These are phyloP conservation scores for Coniferiporia weirii DNA, from an alignment of 1,284 basidiomycete genomes.

Conservation along the genomic window DNA sequence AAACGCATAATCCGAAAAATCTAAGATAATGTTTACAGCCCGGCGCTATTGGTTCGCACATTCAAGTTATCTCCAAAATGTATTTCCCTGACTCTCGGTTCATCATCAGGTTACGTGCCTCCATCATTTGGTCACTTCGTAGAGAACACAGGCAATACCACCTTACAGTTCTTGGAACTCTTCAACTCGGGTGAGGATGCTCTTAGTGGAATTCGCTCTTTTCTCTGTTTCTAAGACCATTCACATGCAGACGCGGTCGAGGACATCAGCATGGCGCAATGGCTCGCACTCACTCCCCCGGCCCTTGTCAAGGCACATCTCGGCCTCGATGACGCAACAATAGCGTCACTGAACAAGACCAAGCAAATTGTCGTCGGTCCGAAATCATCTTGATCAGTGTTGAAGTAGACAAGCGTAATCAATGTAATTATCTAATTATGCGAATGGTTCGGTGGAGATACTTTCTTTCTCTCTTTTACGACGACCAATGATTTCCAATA, in stretches of 20 bases:
- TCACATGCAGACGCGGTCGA: conserved; percentile 42
- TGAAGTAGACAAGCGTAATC: too few relatives aligned
- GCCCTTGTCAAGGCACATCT: conserved; percentile 58
- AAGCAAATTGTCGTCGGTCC: conserved; percentile 38
- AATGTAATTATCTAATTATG: too few relatives aligned
- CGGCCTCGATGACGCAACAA: conserved; percentile 45
- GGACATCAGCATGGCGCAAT: conserved; percentile 63
- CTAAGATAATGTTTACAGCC: conserved; percentile 32
- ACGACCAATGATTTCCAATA: too few relatives aligned
- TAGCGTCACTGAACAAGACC: conserved; percentile 46
- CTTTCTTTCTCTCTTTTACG: too few relatives aligned
- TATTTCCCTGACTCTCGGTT: conserved; percentile 13
- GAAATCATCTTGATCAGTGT: background rate
- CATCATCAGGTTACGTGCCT: conserved; percentile 46
- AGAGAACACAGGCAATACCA: conserved; percentile 66
- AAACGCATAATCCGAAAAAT: conserved; percentile 9
- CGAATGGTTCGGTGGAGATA: too few relatives aligned
- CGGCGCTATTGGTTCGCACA: conserved; percentile 54
- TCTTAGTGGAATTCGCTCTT: background rate
- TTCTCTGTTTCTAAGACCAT: background rate
- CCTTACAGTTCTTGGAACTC: conserved; percentile 59
- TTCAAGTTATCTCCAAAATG: conserved; percentile 3
- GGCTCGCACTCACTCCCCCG: conserved; percentile 62
- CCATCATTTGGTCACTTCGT: conserved; percentile 59
- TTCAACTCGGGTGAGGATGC: conserved; percentile 45